Base-by-base conservation (phyloP, 768 basidiomycete genomes). In the Lactarius tabidus region DNA sequence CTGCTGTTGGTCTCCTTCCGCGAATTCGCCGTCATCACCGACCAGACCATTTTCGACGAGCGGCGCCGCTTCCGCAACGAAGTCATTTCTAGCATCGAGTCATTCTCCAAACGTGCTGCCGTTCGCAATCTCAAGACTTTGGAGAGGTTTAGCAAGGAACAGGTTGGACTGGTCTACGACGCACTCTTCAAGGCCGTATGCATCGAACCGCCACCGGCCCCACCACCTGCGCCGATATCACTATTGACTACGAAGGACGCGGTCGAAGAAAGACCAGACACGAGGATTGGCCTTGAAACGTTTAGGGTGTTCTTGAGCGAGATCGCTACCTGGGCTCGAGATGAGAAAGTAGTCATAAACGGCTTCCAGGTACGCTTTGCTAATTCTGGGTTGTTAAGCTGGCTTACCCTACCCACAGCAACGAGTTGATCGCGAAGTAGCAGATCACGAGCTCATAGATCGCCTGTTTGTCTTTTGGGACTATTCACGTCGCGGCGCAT, bases 381-480 rank as follows among this genome's bases (percentile, higher is more conserved):
- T 20, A 18, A 23, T 43, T 57, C 29, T 20, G 48, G 6, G 58
- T 35, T 20, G 55, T 31, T 51, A 18, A 59, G 57, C 48, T 62
- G 65, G 18, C 54, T 15, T 23, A 17, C 52, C 57, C 60, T 26
- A 10, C 48, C 59, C 62, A 31, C 71, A 93, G 91, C 88, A 91
- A 84, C 87, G 97, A 57, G 79, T 93, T 28, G 93, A 97, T 72
- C 84, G 91, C 57, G 85, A 88, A 71, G 82, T 96, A n/a, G 94
- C 93, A 38, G 97, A 99, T 67, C 97, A 98, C 71, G 95, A 97
- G 71, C 82, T 99, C 64, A 91, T 98, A 61, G 93, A 98, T 72
- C 81, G 95, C 28, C 75, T 99, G 57, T 99, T 97, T 78, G 94
- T 82, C 78, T 93, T 92, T 72, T 99, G 96, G 96, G 97, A 99